Evolutionary conservation across 1,139 yeast species (phyloP).

Genomic region (Scheffersomyces illinoinensis): DNA sequence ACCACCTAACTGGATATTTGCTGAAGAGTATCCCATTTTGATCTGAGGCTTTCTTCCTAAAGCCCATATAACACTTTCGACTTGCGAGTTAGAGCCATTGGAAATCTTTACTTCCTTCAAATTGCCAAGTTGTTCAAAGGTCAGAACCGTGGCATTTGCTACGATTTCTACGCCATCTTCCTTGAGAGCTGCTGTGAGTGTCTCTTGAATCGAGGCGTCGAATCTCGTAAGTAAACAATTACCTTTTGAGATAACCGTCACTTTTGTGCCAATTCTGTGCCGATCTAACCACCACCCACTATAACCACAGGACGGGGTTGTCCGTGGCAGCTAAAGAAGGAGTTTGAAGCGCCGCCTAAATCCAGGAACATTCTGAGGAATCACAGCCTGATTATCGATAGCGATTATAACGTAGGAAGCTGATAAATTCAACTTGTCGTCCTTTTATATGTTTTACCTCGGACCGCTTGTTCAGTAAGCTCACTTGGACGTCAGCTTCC

Average conservation of each 20-base stretch:
- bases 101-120: neutral
- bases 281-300: neutral
- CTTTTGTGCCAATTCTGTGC: conserved; percentile 4
- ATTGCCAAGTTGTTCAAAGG: neutral
- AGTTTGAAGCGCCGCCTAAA: neutral
- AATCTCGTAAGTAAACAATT: conserved; percentile 9
- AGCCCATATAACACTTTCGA: neutral
- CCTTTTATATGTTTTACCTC: neutral
- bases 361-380: neutral
- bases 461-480: neutral
- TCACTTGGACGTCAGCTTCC: neutral
- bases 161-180: neutral
- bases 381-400: neutral
- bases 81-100: neutral
- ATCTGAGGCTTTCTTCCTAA: conserved; percentile 1
- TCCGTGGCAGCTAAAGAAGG: neutral
- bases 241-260: conserved; percentile 10
- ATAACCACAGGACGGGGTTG: neutral
- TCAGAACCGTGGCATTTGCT: neutral
- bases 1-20: neutral
- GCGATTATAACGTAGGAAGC: neutral
- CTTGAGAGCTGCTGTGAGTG: neutral
- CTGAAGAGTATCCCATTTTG: neutral
- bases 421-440: neutral
- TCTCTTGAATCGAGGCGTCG: neutral